phyloP scores from a whole-genome alignment of 2,329 filamentous ascomycete species.

The Trichoderma koningiopsis region DNA sequence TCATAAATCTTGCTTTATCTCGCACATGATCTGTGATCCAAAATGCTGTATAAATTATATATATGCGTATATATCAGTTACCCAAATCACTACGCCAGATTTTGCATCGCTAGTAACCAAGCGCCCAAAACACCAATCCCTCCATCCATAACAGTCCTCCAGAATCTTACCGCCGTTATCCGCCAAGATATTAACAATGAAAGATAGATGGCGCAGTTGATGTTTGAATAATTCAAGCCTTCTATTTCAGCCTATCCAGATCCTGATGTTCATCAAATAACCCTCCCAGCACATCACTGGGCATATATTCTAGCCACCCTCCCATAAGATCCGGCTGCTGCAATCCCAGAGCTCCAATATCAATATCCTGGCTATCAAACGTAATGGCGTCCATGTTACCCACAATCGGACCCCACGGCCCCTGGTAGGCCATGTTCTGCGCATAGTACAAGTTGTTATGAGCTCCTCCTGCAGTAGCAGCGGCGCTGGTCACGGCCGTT shows the following conservation, averaged over 20 bases:
- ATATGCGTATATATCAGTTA: background rate
- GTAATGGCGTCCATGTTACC: conserved; percentile 59
- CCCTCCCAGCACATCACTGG: conserved; percentile 61
- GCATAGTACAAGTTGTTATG: conserved; percentile 35
- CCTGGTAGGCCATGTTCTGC: conserved; percentile 35
- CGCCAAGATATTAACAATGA: background rate
- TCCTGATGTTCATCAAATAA: conserved; percentile 49
- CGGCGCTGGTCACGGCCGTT: conserved; percentile 27
- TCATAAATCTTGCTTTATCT: background rate
- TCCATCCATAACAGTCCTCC: background rate
- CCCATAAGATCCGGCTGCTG: conserved; percentile 66
- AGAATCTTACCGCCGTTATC: background rate
- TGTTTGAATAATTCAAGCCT: background rate
- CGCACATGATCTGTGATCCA: background rate
- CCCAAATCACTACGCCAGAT: background rate
- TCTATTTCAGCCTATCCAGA: conserved; percentile 30
- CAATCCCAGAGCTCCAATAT: conserved; percentile 66
- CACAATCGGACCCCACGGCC: conserved; percentile 38
- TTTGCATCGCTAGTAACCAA: conserved; percentile 2
- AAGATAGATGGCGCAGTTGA: no score
- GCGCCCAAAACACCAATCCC: background rate
- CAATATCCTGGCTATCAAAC: conserved; percentile 76
- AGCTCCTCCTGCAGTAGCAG: background rate
- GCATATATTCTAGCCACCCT: conserved; percentile 72
- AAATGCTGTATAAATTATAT: conserved; percentile 10